Evolutionary conservation across 2,329 filamentous ascomycete species (phyloP).

Genomic region (Coleophoma cylindrospora): DNA sequence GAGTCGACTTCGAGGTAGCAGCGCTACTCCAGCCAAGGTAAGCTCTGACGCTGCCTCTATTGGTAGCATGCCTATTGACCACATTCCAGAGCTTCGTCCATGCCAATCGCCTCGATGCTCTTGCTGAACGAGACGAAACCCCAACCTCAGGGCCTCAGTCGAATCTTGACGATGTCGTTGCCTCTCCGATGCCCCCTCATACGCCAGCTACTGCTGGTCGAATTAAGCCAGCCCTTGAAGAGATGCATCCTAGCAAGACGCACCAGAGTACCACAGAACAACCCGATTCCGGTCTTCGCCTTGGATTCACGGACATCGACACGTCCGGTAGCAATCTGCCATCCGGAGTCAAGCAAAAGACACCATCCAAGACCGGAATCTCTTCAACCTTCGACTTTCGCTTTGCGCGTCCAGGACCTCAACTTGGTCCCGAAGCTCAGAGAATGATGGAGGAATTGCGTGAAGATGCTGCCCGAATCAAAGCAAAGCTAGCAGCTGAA

Average conservation of each 20-base stretch:
- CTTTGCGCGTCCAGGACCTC: conserved; percentile 47
- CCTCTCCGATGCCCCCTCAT: conserved; percentile 20
- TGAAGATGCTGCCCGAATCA: conserved; percentile 66
- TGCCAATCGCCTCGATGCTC: conserved; percentile 18
- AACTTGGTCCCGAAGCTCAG: conserved; percentile 57
- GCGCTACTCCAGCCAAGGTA: conserved; percentile 24
- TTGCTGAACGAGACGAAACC: conserved; percentile 25
- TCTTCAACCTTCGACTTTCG: conserved; percentile 62
- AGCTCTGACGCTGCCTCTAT: conserved; percentile 5
- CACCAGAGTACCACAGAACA: conserved; percentile 71
- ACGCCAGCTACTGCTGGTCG: conserved; percentile 63
- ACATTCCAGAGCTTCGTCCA: conserved; percentile 7
- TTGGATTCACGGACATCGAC: conserved; percentile 74
- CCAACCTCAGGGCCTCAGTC: conserved; percentile 10
- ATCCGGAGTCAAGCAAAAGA: conserved; percentile 45
- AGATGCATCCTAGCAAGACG: conserved; percentile 88
- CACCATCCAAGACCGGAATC: conserved; percentile 55
- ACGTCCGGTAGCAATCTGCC: conserved; percentile 31
- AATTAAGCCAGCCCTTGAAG: conserved; percentile 65
- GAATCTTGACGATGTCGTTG: conserved; percentile 15
- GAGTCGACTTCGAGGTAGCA: conserved; percentile 22
- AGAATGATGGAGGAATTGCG: conserved; percentile 63
- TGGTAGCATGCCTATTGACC: neutral
- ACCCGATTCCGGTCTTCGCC: conserved; percentile 72
- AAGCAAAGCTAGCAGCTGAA: conserved; percentile 60